A percentile compares a stretch with the other conserved stretches of the same genome.
These are phyloP conservation scores for Monosporascus ibericus DNA, from an alignment of 2,329 filamentous ascomycete species.

Conservation along the genomic window DNA sequence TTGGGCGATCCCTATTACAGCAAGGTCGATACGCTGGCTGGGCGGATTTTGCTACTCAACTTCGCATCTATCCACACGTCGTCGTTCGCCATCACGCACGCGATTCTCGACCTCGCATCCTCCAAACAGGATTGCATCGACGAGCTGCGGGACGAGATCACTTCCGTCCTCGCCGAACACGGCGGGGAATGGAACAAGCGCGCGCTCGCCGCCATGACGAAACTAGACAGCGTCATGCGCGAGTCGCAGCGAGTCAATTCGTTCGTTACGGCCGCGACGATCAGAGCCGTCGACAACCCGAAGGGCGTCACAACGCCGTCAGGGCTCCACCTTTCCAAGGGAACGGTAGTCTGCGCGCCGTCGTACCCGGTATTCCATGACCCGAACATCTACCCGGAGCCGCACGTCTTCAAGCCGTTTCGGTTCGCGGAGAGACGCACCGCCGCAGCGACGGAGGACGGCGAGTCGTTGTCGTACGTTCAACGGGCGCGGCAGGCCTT, in stretches of 20 bases:
- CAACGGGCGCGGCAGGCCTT: constrained; percentile 16
- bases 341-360: constrained; percentile 23
- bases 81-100: constrained; percentile 29
- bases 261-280: constrained; percentile 20
- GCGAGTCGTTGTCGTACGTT: constrained; percentile 6
- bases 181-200: constrained; percentile 27
- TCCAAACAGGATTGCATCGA: constrained; percentile 31
- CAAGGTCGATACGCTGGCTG: constrained; percentile 18
- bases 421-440: constrained; percentile 15
- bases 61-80: constrained; percentile 34
- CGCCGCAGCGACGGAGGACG: background rate
- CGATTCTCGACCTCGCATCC: constrained; percentile 37
- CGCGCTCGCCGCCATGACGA: constrained; percentile 27
- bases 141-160: constrained; percentile 38
- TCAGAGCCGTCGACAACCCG: constrained; percentile 15
- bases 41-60: constrained; percentile 26
- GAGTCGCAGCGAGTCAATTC: constrained; percentile 33
- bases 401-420: constrained; percentile 23
- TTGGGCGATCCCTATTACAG: constrained; percentile 18
- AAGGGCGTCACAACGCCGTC: constrained; percentile 27
- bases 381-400: constrained; percentile 40
- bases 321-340: constrained; percentile 26
- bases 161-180: constrained; percentile 20
- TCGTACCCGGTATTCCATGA: constrained; percentile 28
- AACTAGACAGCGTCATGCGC: constrained; percentile 35